Percentiles rank a stretch among this genome's conserved stretches.
These are phyloP conservation scores for Pythium volutum DNA, from an alignment of 352 stramenopile species.

Conservation along the genomic window DNA sequence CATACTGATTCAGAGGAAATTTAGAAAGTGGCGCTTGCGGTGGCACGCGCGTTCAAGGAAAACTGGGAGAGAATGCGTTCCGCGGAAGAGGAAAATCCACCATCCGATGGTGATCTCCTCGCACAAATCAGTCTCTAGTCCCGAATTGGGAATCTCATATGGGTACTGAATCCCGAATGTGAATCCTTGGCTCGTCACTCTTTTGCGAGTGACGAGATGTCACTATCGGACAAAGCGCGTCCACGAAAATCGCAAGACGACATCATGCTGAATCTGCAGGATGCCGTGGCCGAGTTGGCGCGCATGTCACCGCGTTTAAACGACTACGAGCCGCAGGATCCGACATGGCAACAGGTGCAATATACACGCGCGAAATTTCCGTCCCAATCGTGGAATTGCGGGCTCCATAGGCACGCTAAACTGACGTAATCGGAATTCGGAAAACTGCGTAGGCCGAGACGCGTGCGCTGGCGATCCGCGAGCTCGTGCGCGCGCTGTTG, in stretches of 20 bases:
- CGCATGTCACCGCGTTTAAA: conserved; percentile 50
- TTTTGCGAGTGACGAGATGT: background rate
- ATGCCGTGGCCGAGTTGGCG: conserved; percentile 46
- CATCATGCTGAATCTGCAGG: conserved; percentile 36
- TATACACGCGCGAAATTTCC: background rate
- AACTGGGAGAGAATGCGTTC: background rate
- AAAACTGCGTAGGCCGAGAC: conserved; percentile 42
- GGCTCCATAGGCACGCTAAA: background rate
- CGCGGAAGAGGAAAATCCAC: background rate
- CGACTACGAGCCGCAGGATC: conserved; percentile 52
- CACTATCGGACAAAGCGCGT: background rate
- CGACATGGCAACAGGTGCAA: conserved; percentile 56
- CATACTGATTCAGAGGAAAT: background rate
- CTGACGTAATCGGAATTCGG: conserved; percentile 5
- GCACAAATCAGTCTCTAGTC: background rate
- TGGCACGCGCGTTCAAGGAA: background rate
- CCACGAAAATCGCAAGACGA: background rate
- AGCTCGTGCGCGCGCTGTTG: conserved; percentile 50
- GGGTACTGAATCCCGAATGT: conserved; percentile 4
- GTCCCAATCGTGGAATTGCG: background rate
- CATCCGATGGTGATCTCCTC: background rate
- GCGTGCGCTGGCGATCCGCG: conserved; percentile 42
- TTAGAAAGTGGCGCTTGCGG: too few relatives aligned
- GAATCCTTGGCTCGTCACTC: background rate
- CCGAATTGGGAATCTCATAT: conserved; percentile 9